Conservation (phyloP, 1,284 basidiomycete genomes). For the Hemileia vastatrix region DNA sequence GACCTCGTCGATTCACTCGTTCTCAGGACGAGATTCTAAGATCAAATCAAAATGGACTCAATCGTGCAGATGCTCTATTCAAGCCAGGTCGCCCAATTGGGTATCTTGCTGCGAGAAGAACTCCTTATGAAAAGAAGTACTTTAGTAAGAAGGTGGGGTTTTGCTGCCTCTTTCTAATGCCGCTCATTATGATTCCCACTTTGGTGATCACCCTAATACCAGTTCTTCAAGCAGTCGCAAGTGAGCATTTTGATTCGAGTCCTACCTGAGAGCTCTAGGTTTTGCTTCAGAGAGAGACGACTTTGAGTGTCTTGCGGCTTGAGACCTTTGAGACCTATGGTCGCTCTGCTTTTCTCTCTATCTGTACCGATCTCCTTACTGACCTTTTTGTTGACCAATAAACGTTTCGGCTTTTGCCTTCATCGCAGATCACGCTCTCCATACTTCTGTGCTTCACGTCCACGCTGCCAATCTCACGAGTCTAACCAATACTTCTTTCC, state of each 20-base stretch:
- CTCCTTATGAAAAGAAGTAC: constrained; percentile 41
- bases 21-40: not conserved
- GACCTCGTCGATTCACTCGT: not conserved
- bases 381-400: too few species aligned
- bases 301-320: too few species aligned
- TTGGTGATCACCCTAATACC: constrained; percentile 40
- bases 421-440: constrained; percentile 45
- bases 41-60: not conserved
- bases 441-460: constrained; percentile 39
- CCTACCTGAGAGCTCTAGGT: too few species aligned
- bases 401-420: too few species aligned
- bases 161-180: constrained; percentile 36
- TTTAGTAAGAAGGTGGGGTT: constrained; percentile 37
- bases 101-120: constrained; percentile 33
- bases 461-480: constrained; percentile 42
- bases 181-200: constrained; percentile 32
- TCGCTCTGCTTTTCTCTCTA: too few species aligned
- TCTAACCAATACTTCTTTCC: constrained; percentile 39
- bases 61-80: constrained; percentile 14
- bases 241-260: too few species aligned
- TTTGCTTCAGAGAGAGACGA: too few species aligned
- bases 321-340: too few species aligned
- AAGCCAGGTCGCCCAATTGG: constrained; percentile 24
- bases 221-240: constrained; percentile 41
- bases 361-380: too few species aligned